Evolutionary conservation across 1,139 yeast species (phyloP).

Genomic region (Blastobotrys malaysiensis): DNA sequence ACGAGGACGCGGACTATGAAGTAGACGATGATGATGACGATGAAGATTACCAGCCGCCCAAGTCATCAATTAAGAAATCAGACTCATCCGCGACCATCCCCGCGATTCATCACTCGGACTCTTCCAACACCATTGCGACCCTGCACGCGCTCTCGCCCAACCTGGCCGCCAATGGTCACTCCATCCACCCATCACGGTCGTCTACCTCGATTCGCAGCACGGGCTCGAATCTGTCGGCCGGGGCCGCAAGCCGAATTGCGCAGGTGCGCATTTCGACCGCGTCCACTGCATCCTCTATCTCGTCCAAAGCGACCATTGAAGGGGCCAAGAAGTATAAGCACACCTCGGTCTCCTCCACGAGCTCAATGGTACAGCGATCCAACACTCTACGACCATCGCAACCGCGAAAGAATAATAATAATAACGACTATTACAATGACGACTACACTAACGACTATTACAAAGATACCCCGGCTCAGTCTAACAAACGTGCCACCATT

Average conservation of each 20-base stretch:
- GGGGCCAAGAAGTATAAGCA: background rate
- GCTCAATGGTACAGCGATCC: background rate
- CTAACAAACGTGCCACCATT: background rate
- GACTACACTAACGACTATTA: background rate
- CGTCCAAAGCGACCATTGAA: background rate
- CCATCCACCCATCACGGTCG: background rate
- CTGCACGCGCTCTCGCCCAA: background rate
- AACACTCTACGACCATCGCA: background rate
- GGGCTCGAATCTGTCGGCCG: background rate
- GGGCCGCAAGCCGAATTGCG: background rate
- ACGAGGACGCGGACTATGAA: background rate
- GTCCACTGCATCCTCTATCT: constrained; percentile 10
- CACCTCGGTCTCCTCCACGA: background rate
- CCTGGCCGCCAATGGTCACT: background rate
- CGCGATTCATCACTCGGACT: background rate
- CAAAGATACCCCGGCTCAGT: background rate
- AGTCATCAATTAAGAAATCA: background rate
- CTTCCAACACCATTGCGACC: background rate
- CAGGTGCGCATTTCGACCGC: constrained; percentile 9
- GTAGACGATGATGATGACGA: background rate
- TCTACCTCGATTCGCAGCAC: background rate
- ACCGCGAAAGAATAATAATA: background rate
- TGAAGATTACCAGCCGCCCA: background rate
- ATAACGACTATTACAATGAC: background rate
- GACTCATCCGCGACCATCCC: background rate